These are phyloP conservation scores for Parathielavia hyrcaniae DNA, from an alignment of 495 filamentous ascomycete species.

Conservation along the genomic window DNA sequence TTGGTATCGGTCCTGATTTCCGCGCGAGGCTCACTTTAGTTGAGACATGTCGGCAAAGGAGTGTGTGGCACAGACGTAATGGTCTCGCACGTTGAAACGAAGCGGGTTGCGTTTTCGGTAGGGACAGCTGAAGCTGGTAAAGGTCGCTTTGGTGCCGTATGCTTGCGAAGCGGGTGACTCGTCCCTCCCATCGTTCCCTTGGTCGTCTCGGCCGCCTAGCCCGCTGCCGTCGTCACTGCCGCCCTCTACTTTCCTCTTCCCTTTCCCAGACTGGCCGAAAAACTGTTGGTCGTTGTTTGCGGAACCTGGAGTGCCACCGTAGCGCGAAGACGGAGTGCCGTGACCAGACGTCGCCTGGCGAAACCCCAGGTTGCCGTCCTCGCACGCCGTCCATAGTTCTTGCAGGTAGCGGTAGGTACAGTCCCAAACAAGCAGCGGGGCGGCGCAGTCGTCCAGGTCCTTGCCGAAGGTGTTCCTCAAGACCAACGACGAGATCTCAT, in stretches of 20 bases:
- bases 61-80: constrained; percentile 32
- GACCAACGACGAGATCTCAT: constrained; percentile 30
- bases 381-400: constrained; percentile 24
- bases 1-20: background rate
- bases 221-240: constrained; percentile 24
- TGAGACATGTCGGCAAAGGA: constrained; percentile 34
- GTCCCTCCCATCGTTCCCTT: constrained; percentile 20
- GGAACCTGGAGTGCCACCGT: constrained; percentile 10
- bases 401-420: constrained; percentile 29
- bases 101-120: constrained; percentile 37
- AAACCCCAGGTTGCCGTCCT: constrained; percentile 18
- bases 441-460: constrained; percentile 29
- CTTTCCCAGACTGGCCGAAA: constrained; percentile 20
- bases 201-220: constrained; percentile 17
- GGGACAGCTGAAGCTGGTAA: constrained; percentile 31
- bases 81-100: constrained; percentile 34
- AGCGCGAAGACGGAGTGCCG: constrained; percentile 14
- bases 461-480: constrained; percentile 27
- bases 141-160: constrained; percentile 15
- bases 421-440: constrained; percentile 29
- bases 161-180: constrained; percentile 11
- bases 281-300: constrained; percentile 9
- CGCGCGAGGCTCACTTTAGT: constrained; percentile 27
- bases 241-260: constrained; percentile 30
- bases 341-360: constrained; percentile 18